These are phyloP conservation scores for Noccaea bulbosa DNA, from an alignment of 345 rosid species.

Conservation along the genomic window DNA sequence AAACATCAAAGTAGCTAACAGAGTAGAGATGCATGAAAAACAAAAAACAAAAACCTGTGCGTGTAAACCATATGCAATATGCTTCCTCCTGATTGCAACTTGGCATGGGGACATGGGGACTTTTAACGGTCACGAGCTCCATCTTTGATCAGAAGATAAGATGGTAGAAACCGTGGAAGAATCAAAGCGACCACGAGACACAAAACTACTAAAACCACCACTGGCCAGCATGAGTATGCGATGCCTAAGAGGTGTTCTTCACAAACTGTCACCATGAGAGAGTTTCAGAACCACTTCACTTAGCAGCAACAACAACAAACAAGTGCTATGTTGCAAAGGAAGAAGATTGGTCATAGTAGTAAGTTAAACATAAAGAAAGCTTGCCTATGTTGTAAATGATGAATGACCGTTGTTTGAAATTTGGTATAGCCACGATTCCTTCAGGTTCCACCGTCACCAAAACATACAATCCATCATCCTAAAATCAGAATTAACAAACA, in stretches of 20 bases:
- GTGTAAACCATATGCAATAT: neutral
- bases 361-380: neutral
- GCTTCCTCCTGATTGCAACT: slow-evolving; percentile 1
- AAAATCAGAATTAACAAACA: slow-evolving; percentile 21
- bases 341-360: neutral
- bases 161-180: slow-evolving; percentile 63
- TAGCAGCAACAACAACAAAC: neutral
- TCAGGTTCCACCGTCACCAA: slow-evolving; percentile 80
- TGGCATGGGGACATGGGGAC: neutral
- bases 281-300: slow-evolving; percentile 8
- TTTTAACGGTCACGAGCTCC: slow-evolving; percentile 44
- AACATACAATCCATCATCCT: slow-evolving; percentile 59
- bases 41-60: neutral
- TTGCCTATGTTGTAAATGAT: slow-evolving; percentile 83
- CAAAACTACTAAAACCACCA: slow-evolving; percentile 54
- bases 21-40: neutral
- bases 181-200: slow-evolving; percentile 63
- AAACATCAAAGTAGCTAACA: slow-evolving; percentile 6
- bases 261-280: slow-evolving; percentile 57
- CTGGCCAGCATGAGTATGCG: slow-evolving; percentile 74
- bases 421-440: slow-evolving; percentile 74
- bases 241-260: slow-evolving; percentile 78
- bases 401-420: slow-evolving; percentile 54
- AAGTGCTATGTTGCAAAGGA: neutral
- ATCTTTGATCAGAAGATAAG: slow-evolving; percentile 48